Evolutionary conservation across 129 eudicot genomes (phyloP), one percentile per base, ranked within the genome.

Genomic region (Dittrichia graveolens): DNA sequence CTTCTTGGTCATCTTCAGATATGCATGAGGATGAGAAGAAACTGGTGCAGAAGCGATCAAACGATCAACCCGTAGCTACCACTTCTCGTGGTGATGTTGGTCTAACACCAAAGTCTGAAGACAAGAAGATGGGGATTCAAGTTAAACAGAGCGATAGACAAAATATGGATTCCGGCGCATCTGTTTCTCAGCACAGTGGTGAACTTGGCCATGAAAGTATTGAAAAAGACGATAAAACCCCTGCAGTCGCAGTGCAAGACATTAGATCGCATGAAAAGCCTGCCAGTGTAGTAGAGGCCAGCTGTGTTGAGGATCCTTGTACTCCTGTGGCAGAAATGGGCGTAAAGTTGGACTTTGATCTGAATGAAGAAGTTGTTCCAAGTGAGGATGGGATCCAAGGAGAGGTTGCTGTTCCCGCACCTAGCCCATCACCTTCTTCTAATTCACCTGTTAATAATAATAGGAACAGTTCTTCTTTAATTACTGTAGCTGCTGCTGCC

Each of bases 401-500:
- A 56, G 98, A 94, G 49, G 74, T 76, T 35, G 50, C 79, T 37
- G 49, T 74, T 69, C 78, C 73, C 5, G 56, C 76, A 56, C 59
- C 76, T 24, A 75, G 65, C 67, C 78, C 76, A 0, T 40, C 80
- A 40, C 79, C 77, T 14, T 53, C 79, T 68, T 37, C 86, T 8
- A 60, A 35, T 40, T 37, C 86, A 8, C 39, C 87, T 69, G 34
- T 24, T 24, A 24, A 24, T 24, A 24, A 24, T 66, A 37, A 70
- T 78, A 60, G 75, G 64, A 64, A 72, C 46, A 80, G 82, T 54
- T 78, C 94, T 58, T 66, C 91, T 73, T 78, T 91, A 16, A 77
- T 92, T 73, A 92, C 98, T 2, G 92, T 94, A 19, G 89, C 98
- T 58, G 85, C 96, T 61, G 93, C 98, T 18, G 95, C 97, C 2